Evolutionary conservation across 1,139 yeast genomes (phyloP), one percentile per base, ranked within the genome.

Genomic region (Yamadazyma blattariae): DNA sequence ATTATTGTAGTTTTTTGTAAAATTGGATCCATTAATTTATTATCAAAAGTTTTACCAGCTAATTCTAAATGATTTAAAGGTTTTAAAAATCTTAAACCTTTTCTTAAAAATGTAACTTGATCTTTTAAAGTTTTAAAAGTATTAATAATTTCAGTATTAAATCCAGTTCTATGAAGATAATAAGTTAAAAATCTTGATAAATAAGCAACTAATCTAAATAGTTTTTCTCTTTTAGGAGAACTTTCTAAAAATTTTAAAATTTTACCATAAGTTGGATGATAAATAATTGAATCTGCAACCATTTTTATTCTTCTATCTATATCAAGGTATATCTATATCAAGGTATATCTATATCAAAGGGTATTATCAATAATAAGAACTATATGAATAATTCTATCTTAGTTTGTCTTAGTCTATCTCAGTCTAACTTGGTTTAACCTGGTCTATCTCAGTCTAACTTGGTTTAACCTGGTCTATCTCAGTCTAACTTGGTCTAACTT

Each of bases 51-150:
- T 46, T 74, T 73, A 4, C 87, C 72, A 7, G 94, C 89, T 12
- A 78, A 72, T 51, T 82, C 82, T 40, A 85, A 57, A 57, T 85
- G 90, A 53, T 74, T 74, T 52, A 90, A 64, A 1, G 96, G 96
- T 64, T 89, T 90, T 47, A 89, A 77, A 55, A 83, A 81, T 52
- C 97, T 76, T 72, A 90, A 67, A 15, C 90, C 81, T 66, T 90
- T 90, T 58, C 97, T 79, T 41, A 88, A 73, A 45, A 84, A 67
- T 13, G 87, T 79, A 25, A 82, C 70, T 44, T 82, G 79, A 33
- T 59, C 57, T 57, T 79, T 82, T 38, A 84, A 56, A 16, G 68
- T 64, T 46, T 67, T 67, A 61, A 79, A 73, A 38, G 72, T 56
- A 40, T 64, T 67, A 30, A 82, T 74, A 15, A 75, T 54, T 33